Evolutionary conservation across 2,329 filamentous ascomycete genomes (phyloP), one percentile per base, ranked within the genome.

Genomic region (Aureobasidium sp.): DNA sequence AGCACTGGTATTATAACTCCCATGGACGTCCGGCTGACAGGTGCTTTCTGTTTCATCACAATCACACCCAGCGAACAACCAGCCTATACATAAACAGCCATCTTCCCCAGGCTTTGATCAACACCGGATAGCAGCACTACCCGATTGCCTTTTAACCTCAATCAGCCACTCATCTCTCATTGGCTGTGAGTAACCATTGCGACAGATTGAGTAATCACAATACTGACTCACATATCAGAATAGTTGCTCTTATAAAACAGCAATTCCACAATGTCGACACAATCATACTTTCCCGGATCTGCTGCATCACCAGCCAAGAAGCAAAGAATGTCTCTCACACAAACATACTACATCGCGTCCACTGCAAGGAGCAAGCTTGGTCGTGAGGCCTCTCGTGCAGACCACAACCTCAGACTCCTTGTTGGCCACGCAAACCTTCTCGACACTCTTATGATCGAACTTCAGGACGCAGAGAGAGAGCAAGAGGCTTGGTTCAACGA

Each of bases 401-500:
- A 97, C 75, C 94, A 97, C 83, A 87, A 97, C 81, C 89, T 99
- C 66, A 87, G 93, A 73, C 86, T 95, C 49, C 88, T 99, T 64
- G 94, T 99, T 70, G 94, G 93, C 71, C 94, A 99, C 78, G 94
- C 94, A 81, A 99, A 97, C 83, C 88, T 97, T 52, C 90, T 99
- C 75, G 94, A 99, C 79, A 88, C 87, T 44, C 81, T 99, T 73
- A 97, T 97, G 94, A 76, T 87, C 65, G 84, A 94, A 69, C 89
- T 99, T 64, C 89, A 91, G 76, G 90, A 96, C 64, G 93, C 93
- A 73, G 94, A 97, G 82, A 86, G 87, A 70, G 91, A 97, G 77
- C 94, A 97, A 78, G 93, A 97, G 78, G 87, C 85, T 68, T 97
- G 92, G 92, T 97, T 97, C 87, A 95, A 97, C 84, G 88, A 91